Evolutionary conservation across 2,329 filamentous ascomycete genomes (phyloP), one percentile per base, ranked within the genome.

Genomic region (Pseudovirgaria hyperparasitica): DNA sequence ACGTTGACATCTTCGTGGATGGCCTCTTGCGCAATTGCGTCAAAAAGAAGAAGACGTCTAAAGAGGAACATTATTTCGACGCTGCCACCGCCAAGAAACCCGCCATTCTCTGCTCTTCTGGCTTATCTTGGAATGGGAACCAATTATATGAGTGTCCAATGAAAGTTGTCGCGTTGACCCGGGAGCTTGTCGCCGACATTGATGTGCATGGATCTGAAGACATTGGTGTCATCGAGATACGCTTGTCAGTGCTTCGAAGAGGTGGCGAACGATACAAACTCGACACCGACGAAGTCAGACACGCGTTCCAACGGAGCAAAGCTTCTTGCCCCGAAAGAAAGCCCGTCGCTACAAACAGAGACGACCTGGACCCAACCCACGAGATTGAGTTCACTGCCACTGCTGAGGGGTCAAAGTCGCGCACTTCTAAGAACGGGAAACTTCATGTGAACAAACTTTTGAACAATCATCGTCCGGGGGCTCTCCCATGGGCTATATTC

Each of bases 401-500:
- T 21, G 37, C 47, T 21, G 30, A 18, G 8, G 23, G 5, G 11
- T 13, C n/a, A 6, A 35, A 32, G 16, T 10, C 12, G 3, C 39
- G 13, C 1, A 28, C 22, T 22, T 23, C 27, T 8, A 30, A 29
- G 6, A 26, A 33, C 12, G 37, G 31, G 19, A 42, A 36, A 19
- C 23, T 41, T 6, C 16, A 29, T 5, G 15, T 11, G 6, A 11
- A 22, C 6, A 35, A 32, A 18, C n/a, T n/a, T n/a, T n/a, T n/a
- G n/a, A n/a, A n/a, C n/a, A n/a, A n/a, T n/a, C n/a, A n/a, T n/a
- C 45, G 52, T 2, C 49, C 48, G 13, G 56, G 55, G 2, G 34
- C 29, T 10, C 37, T 45, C 23, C 46, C 55, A 5, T 58, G 55
- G 54, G 51, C 45, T 1, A 48, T 50, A 8, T 52, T 59, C 25